These are phyloP conservation scores for Aegilops umbellulata DNA, from an alignment of 176 grass and related monocot species.

Conservation along the genomic window DNA sequence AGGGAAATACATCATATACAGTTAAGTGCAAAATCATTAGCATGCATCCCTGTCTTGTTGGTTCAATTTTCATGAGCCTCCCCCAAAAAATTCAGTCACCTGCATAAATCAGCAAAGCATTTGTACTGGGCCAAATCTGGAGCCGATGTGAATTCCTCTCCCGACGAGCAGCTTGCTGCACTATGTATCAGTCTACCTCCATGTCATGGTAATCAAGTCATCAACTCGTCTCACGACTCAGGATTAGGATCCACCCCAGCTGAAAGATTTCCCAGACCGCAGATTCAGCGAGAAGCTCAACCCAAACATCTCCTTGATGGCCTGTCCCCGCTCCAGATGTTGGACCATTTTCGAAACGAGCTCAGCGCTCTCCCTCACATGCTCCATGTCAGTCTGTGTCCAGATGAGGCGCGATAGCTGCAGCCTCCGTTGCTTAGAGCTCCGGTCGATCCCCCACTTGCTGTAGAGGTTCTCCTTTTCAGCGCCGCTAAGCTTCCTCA, in stretches of 20 bases:
- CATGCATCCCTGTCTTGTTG: constrained; percentile 8
- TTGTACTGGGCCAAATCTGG: not conserved
- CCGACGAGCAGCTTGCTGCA: constrained; percentile 6
- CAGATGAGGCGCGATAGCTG: constrained; percentile 68
- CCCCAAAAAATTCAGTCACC: constrained; percentile 3
- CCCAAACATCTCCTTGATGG: constrained; percentile 87
- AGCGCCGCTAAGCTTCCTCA: constrained; percentile 44
- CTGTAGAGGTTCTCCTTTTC: constrained; percentile 74
- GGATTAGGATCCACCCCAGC: constrained; percentile 40
- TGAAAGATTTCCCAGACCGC: constrained; percentile 52
- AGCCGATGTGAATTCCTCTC: not conserved
- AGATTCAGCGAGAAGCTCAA: constrained; percentile 65
- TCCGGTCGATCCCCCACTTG: constrained; percentile 67
- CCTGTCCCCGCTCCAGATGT: constrained; percentile 49
- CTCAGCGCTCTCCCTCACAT: constrained; percentile 66
- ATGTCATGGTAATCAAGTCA: not conserved
- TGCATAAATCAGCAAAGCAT: not conserved
- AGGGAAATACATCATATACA: constrained; percentile 3
- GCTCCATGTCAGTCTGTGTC: constrained; percentile 67
- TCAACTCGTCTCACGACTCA: not conserved
- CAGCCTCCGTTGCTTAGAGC: constrained; percentile 68
- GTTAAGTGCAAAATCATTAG: constrained; percentile 30
- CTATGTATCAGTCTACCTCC: not conserved
- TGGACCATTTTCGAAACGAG: constrained; percentile 69
- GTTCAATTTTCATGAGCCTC: not conserved